A percentile compares a stretch with the other conserved stretches of the same genome.
Evolutionary conservation across 2,329 filamentous ascomycete species (phyloP).

Genomic region (Fusarium pseudograminearum): DNA sequence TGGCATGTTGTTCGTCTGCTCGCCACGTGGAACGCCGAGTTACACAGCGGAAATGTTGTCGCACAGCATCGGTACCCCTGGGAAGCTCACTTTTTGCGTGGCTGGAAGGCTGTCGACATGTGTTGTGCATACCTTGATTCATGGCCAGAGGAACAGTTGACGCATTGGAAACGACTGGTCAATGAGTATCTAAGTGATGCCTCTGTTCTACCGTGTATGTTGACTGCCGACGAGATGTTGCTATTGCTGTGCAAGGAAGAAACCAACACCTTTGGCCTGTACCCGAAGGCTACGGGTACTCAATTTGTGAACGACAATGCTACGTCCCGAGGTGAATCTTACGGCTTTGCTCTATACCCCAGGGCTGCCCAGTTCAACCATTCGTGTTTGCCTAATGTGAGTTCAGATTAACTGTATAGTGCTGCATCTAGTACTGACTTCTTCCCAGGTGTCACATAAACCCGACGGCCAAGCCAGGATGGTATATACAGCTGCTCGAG

Average conservation of each 20-base stretch:
- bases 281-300: slow-evolving; percentile 42
- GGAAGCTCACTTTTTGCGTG: slow-evolving; percentile 39
- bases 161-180: slow-evolving; percentile 45
- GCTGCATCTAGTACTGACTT: neutral
- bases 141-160: slow-evolving; percentile 45
- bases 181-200: slow-evolving; percentile 41
- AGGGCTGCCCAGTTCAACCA: slow-evolving; percentile 50
- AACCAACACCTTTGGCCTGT: slow-evolving; percentile 49
- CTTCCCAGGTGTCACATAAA: slow-evolving; percentile 42
- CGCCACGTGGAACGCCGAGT: slow-evolving; percentile 43
- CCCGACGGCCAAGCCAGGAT: slow-evolving; percentile 43
- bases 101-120: slow-evolving; percentile 45
- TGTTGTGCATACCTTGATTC: slow-evolving; percentile 49
- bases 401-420: neutral
- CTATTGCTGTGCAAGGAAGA: slow-evolving; percentile 48
- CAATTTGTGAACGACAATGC: slow-evolving; percentile 21
- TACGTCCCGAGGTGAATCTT: slow-evolving; percentile 40
- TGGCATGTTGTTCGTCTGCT: slow-evolving; percentile 49
- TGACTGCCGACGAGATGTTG: slow-evolving; percentile 39
- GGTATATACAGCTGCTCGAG: slow-evolving; percentile 45
- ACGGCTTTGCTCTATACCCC: slow-evolving; percentile 46
- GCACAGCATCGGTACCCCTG: slow-evolving; percentile 6
- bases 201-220: slow-evolving; percentile 25
- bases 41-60: neutral
- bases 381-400: slow-evolving; percentile 49